phyloP scores from a whole-genome alignment of 306 rosid species.

The Vigna angularis region DNA sequence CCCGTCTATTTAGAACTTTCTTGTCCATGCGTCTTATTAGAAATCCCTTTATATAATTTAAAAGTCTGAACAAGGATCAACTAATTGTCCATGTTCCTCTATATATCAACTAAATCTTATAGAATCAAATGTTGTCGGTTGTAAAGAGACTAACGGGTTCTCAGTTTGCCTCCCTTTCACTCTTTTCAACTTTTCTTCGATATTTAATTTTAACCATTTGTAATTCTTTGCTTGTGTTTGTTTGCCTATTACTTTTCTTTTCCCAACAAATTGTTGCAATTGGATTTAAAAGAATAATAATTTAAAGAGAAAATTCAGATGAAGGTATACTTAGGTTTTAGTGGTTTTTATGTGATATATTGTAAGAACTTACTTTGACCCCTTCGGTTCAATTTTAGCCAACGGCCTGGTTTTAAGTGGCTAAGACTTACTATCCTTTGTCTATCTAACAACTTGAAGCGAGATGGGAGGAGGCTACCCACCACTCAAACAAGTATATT shows the following conservation, averaged over 20 bases:
- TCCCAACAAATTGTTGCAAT: neutral
- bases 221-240: neutral
- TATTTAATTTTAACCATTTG: conserved; percentile 25
- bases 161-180: conserved; percentile 5
- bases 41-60: conserved; percentile 14
- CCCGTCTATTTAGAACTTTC: neutral
- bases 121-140: neutral
- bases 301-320: conserved; percentile 14
- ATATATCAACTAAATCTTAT: conserved; percentile 24
- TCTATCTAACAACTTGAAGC: conserved; percentile 18
- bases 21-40: conserved; percentile 3
- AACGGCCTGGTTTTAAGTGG: neutral
- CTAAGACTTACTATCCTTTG: conserved; percentile 36
- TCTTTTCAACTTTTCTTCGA: conserved; percentile 4
- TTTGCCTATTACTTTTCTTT: neutral
- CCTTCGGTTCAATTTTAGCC: neutral
- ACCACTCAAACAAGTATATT: conserved; percentile 35
- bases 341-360: conserved; percentile 9
- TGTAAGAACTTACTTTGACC: conserved; percentile 24
- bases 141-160: neutral
- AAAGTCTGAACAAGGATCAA: neutral
- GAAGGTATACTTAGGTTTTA: neutral
- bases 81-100: conserved; percentile 3
- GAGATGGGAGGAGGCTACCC: neutral
- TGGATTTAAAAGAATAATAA: neutral